Percentiles rank a stretch among this genome's conserved stretches.
Evolutionary conservation across 2,329 filamentous ascomycete genomes (phyloP).

Genomic region (Claviceps africana): DNA sequence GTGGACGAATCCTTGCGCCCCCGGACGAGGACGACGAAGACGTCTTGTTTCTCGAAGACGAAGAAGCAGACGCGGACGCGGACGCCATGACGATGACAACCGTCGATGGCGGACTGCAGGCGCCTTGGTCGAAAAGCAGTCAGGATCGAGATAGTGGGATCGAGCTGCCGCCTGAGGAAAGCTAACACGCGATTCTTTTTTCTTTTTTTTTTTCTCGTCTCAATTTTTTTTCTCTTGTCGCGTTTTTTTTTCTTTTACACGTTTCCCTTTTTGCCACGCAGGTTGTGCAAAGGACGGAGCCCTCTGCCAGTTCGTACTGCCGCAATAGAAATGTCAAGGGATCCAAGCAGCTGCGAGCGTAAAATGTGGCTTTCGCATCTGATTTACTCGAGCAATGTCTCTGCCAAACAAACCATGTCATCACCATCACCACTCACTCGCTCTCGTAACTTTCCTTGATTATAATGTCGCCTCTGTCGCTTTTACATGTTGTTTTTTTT

Average conservation of each 20-base stretch:
- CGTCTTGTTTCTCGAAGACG: slow-evolving; percentile 9
- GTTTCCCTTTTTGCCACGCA: neutral
- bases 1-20: slow-evolving; percentile 59
- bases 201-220: neutral
- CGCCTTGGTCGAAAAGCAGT: slow-evolving; percentile 23
- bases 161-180: slow-evolving; percentile 29
- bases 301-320: neutral
- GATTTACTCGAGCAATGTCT: neutral
- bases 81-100: slow-evolving; percentile 10
- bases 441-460: neutral
- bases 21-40: slow-evolving; percentile 45
- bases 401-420: neutral
- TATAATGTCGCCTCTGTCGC: neutral
- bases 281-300: neutral
- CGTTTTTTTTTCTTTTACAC: neutral
- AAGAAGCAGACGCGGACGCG: slow-evolving; percentile 12
- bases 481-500: neutral
- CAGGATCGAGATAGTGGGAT: slow-evolving; percentile 41
- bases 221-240: neutral
- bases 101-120: slow-evolving; percentile 11
- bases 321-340: neutral
- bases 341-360: neutral
- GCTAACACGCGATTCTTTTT: slow-evolving; percentile 11
- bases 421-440: slow-evolving; percentile 2
- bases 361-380: neutral